Conservation (phyloP, 306 rosid genomes). For the Medicago arabica region DNA sequence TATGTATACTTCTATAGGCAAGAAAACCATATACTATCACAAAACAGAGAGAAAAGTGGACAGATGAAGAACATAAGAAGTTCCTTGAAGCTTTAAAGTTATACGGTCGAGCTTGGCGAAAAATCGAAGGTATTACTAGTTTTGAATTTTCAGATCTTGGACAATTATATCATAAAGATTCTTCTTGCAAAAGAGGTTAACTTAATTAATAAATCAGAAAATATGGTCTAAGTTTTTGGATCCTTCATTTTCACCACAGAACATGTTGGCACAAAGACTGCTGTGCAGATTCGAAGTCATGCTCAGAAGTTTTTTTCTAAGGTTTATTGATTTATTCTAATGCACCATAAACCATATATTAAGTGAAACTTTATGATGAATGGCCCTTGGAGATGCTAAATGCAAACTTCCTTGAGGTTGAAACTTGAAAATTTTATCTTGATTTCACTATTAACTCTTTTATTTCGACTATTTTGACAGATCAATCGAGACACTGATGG, state of each 20-base stretch:
- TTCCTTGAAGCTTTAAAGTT: constrained; percentile 85
- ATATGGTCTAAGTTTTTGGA: constrained; percentile 44
- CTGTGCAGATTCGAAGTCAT: constrained; percentile 97
- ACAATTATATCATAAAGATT: constrained; percentile 8
- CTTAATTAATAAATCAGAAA: constrained; percentile 13
- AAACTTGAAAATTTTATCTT: constrained; percentile 31
- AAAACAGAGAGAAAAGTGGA: constrained; percentile 88
- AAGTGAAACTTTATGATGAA: constrained; percentile 26
- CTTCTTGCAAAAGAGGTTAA: constrained; percentile 23
- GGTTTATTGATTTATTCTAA: constrained; percentile 68
- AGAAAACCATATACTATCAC: constrained; percentile 89
- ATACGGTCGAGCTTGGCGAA: constrained; percentile 84
- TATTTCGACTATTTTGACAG: constrained; percentile 46
- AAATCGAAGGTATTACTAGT: constrained; percentile 68
- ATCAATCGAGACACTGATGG: constrained; percentile 56
- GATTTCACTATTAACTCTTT: constrained; percentile 37
- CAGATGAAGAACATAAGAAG: constrained; percentile 84
- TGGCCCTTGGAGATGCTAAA: constrained; percentile 40
- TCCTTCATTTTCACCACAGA: constrained; percentile 56
- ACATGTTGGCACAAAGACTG: constrained; percentile 87
- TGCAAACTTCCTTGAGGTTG: constrained; percentile 36
- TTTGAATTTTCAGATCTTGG: constrained; percentile 9
- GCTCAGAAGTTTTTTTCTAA: constrained; percentile 94
- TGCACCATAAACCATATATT: constrained; percentile 36
- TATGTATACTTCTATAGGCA: constrained; percentile 45